Evolutionary conservation across 2,329 filamentous ascomycete genomes (phyloP).

Genomic region (Ciborinia camelliae): DNA sequence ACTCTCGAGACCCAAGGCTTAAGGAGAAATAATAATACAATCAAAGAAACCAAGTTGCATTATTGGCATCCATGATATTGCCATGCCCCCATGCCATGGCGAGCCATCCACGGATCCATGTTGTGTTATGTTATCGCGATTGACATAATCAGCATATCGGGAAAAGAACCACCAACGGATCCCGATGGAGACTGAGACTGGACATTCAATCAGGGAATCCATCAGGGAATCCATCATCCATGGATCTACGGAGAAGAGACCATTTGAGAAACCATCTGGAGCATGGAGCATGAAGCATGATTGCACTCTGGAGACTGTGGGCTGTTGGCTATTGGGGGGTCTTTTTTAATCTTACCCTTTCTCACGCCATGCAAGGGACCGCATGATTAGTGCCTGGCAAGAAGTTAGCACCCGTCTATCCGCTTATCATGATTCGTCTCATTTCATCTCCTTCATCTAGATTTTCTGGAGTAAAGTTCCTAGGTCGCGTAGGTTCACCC

Average conservation of each 20-base stretch:
- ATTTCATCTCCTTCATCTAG: no score
- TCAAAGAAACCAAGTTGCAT: neutral
- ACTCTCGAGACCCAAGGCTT: neutral
- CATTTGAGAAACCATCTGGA: constrained; percentile 2
- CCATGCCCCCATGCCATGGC: neutral
- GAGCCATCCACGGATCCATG: no score
- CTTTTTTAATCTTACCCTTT: constrained; percentile 5
- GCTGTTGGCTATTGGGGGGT: no score
- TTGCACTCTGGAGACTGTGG: no score
- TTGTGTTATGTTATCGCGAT: constrained; percentile 13
- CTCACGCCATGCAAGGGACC: neutral
- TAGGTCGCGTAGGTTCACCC: no score
- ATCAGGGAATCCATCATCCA: no score
- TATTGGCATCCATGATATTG: no score
- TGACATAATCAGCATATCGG: neutral
- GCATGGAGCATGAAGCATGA: no score
- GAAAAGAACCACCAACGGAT: no score
- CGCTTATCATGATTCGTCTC: neutral
- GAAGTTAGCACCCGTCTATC: neutral
- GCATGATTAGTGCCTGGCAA: neutral
- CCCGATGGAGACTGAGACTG: no score
- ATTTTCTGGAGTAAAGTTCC: neutral
- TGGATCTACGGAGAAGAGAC: no score
- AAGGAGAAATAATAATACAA: neutral
- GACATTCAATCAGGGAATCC: neutral